A percentile compares a stretch with the other conserved stretches of the same genome.
Evolutionary conservation across 768 basidiomycete genomes (phyloP).

Genomic region (Auriscalpium microsporum): DNA sequence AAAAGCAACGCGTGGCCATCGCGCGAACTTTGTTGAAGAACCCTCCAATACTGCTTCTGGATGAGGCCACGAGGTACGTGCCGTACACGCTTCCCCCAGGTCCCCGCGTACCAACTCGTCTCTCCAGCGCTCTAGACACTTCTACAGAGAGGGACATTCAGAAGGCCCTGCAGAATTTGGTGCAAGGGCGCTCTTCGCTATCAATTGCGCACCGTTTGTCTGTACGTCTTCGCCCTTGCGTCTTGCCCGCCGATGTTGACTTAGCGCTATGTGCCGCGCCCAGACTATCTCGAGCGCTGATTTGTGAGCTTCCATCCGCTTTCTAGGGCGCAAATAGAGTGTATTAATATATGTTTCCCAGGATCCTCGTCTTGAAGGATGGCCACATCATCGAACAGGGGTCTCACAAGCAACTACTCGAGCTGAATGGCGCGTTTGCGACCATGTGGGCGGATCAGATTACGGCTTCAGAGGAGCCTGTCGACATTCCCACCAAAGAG

Average conservation of each 20-base stretch:
- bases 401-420: conserved; percentile 68
- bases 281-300: conserved; percentile 51
- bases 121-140: conserved; percentile 70
- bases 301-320: conserved; percentile 25
- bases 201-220: conserved; percentile 77
- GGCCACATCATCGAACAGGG: conserved; percentile 84
- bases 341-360: conserved; percentile 22
- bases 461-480: conserved; percentile 49
- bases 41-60: conserved; percentile 71
- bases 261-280: conserved; percentile 13
- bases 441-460: conserved; percentile 87
- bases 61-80: conserved; percentile 62
- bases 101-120: neutral
- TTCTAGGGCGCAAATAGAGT: conserved; percentile 1
- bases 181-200: conserved; percentile 62
- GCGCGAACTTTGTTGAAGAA: conserved; percentile 83
- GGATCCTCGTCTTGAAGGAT: conserved; percentile 86
- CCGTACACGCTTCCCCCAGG: neutral
- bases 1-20: conserved; percentile 86
- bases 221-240: conserved; percentile 33
- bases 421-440: conserved; percentile 64
- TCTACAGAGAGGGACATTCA: conserved; percentile 88
- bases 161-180: conserved; percentile 73
- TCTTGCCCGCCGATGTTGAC: conserved; percentile 5
- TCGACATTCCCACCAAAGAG: conserved; percentile 29